phyloP scores from a whole-genome alignment of 495 filamentous ascomycete species.

The Penicillium parvum region DNA sequence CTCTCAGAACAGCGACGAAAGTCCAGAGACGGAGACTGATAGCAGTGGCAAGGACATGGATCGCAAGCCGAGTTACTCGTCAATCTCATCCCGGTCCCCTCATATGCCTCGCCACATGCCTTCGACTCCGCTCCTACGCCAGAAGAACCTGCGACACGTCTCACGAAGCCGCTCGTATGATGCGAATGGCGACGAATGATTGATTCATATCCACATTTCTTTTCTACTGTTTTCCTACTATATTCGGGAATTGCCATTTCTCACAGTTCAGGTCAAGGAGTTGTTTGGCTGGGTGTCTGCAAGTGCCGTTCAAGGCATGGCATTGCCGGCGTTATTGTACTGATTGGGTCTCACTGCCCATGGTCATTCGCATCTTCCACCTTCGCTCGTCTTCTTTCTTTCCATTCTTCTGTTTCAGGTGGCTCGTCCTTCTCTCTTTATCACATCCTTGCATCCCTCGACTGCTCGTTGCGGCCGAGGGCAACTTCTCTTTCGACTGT shows the following conservation, averaged over 20 bases:
- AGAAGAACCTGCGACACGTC: conserved; percentile 21
- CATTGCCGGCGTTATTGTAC: conserved; percentile 2
- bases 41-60: conserved; percentile 45
- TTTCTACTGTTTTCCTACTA: not conserved
- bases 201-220: not conserved
- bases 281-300: too few species aligned
- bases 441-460: conserved; percentile 5
- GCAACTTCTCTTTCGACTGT: conserved; percentile 3
- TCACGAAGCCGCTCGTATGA: conserved; percentile 32
- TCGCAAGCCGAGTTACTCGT: conserved; percentile 19
- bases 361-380: conserved; percentile 2
- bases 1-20: conserved; percentile 24
- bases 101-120: conserved; percentile 31
- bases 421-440: conserved; percentile 8
- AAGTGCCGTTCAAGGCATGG: too few species aligned
- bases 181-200: conserved; percentile 24
- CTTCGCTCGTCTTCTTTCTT: conserved; percentile 6
- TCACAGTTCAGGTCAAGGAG: too few species aligned
- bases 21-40: conserved; percentile 38
- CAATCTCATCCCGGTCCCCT: conserved; percentile 17
- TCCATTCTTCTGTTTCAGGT: conserved; percentile 8
- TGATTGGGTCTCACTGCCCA: not conserved
- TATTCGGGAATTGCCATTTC: not conserved
- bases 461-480: not conserved
- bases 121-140: conserved; percentile 34